phyloP scores from a whole-genome alignment of 495 filamentous ascomycete species.

The Daldinia childiae region DNA sequence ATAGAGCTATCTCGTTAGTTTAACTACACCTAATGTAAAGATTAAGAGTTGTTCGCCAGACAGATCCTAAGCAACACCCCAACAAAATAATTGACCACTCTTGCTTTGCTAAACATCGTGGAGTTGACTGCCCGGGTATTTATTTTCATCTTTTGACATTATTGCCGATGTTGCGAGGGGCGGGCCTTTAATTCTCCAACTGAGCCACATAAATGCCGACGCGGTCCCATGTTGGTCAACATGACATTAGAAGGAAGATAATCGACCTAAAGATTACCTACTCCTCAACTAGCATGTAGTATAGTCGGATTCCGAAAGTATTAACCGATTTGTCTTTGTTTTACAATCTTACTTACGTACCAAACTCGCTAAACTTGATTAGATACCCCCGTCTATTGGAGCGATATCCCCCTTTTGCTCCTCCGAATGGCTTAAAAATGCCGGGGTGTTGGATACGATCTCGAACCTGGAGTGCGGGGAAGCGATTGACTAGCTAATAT shows the following conservation, averaged over 20 bases:
- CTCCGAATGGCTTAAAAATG: background rate
- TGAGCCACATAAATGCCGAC: background rate
- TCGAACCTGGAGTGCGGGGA: background rate
- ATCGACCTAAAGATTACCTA: background rate
- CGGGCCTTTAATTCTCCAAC: slow-evolving; percentile 2
- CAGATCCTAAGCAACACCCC: too few relatives aligned
- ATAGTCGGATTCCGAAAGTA: slow-evolving; percentile 1
- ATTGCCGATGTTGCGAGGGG: background rate
- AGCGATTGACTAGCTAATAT: background rate
- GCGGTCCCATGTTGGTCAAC: background rate
- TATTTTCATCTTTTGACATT: background rate
- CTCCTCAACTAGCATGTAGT: background rate
- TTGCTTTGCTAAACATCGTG: too few relatives aligned
- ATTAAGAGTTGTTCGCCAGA: too few relatives aligned
- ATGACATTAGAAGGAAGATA: background rate
- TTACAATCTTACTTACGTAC: slow-evolving; percentile 2
- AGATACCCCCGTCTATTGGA: slow-evolving; percentile 17
- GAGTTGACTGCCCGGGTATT: background rate
- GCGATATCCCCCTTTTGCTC: slow-evolving; percentile 6
- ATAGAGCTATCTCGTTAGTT: too few relatives aligned
- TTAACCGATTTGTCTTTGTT: slow-evolving; percentile 17
- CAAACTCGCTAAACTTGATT: slow-evolving; percentile 13
- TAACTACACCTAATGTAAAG: too few relatives aligned
- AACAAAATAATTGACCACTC: too few relatives aligned
- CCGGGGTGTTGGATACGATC: background rate